Evolutionary conservation across 495 filamentous ascomycete species (phyloP).

Genomic region (Immersiella caudata): DNA sequence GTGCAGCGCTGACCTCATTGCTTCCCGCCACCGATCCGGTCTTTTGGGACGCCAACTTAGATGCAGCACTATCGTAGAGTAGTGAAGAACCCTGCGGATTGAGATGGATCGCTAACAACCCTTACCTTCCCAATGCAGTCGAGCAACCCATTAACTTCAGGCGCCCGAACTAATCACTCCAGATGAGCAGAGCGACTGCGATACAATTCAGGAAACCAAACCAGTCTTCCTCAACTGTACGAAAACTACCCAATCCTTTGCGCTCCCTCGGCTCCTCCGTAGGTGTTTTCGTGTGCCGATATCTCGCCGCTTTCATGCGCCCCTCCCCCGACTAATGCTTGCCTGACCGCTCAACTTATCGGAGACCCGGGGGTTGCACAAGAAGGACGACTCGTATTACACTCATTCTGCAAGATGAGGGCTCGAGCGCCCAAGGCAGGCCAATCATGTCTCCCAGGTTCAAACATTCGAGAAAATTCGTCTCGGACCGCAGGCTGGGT

Average conservation of each 20-base stretch:
- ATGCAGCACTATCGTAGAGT: neutral
- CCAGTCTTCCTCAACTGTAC: no score
- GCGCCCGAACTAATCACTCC: neutral
- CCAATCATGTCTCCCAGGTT: neutral
- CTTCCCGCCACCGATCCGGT: neutral
- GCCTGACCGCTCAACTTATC: conserved; percentile 13
- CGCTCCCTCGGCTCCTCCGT: no score
- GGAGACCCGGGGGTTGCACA: conserved; percentile 5
- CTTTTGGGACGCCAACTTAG: neutral
- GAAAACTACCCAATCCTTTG: no score
- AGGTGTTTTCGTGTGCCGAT: neutral
- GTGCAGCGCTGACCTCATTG: neutral
- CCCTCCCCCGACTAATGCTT: neutral
- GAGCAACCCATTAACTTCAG: neutral
- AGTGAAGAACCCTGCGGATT: neutral
- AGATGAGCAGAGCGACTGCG: no score
- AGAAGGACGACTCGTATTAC: neutral
- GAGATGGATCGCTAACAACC: neutral
- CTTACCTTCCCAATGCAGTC: neutral
- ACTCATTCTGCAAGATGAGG: neutral
- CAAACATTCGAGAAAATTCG: neutral
- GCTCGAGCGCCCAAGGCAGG: conserved; percentile 11
- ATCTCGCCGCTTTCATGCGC: neutral
- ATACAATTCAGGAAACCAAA: no score
- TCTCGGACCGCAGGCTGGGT: neutral